A percentile compares a stretch with the other conserved stretches of the same genome.
Evolutionary conservation across 129 eudicot genomes (phyloP).

Genomic region (Cynara cardunculus): DNA sequence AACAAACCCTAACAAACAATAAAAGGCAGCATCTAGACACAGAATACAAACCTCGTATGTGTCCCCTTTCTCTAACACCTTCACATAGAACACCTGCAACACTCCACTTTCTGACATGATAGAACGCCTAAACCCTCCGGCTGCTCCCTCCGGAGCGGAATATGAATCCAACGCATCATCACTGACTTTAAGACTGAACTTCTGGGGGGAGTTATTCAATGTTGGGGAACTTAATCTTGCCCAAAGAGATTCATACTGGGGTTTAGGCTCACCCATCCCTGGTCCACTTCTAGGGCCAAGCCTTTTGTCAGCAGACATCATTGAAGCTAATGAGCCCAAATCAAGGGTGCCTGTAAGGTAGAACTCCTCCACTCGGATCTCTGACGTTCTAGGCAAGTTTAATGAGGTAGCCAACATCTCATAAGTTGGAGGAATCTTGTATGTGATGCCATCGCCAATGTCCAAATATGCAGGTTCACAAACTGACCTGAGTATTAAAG

Average conservation of each 20-base stretch:
- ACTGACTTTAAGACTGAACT: slow-evolving; percentile 73
- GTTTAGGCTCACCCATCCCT: slow-evolving; percentile 71
- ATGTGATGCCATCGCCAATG: slow-evolving; percentile 78
- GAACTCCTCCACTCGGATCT: slow-evolving; percentile 69
- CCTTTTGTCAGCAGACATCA: slow-evolving; percentile 80
- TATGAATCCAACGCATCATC: slow-evolving; percentile 59
- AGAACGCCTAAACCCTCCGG: slow-evolving; percentile 76
- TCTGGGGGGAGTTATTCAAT: slow-evolving; percentile 35
- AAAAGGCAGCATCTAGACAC: slow-evolving; percentile 1
- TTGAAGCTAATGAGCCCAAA: slow-evolving; percentile 87
- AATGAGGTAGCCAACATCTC: slow-evolving; percentile 62
- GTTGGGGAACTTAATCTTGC: slow-evolving; percentile 60
- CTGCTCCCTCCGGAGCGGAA: slow-evolving; percentile 91
- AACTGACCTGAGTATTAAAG: slow-evolving; percentile 47
- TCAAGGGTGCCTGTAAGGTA: slow-evolving; percentile 90
- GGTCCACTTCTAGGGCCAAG: slow-evolving; percentile 46
- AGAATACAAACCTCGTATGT: slow-evolving; percentile 70
- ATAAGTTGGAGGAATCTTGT: slow-evolving; percentile 83
- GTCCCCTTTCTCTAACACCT: slow-evolving; percentile 98
- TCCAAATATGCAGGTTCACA: slow-evolving; percentile 76
- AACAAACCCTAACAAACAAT: neutral
- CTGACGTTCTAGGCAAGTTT: slow-evolving; percentile 73
- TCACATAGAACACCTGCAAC: slow-evolving; percentile 81
- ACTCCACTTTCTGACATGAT: slow-evolving; percentile 87
- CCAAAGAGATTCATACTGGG: slow-evolving; percentile 83